phyloP scores from a whole-genome alignment of 2,329 filamentous ascomycete genomes.

The Colletotrichum lupini region DNA sequence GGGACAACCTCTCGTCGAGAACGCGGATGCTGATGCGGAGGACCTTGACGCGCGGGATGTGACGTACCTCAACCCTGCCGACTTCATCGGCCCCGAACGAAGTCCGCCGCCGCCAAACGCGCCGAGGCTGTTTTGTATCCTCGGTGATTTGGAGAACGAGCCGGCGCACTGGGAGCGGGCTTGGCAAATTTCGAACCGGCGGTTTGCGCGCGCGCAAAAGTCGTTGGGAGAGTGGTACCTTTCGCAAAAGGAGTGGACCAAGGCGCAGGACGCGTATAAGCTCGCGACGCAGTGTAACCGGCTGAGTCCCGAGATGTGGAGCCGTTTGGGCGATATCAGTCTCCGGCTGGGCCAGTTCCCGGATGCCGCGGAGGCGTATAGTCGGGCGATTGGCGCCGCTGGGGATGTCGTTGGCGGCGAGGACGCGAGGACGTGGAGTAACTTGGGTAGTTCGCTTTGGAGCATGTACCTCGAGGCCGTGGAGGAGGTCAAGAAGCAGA shows the following conservation, averaged over 20 bases:
- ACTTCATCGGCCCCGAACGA: constrained; percentile 72
- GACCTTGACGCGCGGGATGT: constrained; percentile 53
- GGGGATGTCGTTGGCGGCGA: constrained; percentile 77
- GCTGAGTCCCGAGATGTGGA: constrained; percentile 87
- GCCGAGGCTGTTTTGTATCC: constrained; percentile 89
- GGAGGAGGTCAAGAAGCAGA: constrained; percentile 46
- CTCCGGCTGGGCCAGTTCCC: constrained; percentile 81
- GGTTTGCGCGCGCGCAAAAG: constrained; percentile 88
- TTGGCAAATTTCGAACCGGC: constrained; percentile 84
- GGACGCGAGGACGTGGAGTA: constrained; percentile 94
- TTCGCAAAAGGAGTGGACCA: constrained; percentile 70
- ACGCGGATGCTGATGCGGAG: constrained; percentile 58
- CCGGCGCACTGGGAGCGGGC: constrained; percentile 82
- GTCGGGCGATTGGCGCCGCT: constrained; percentile 77
- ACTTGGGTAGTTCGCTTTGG: constrained; percentile 86
- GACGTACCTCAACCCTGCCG: constrained; percentile 63
- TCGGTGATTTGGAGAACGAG: constrained; percentile 87
- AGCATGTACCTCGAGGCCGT: constrained; percentile 70
- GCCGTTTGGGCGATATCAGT: constrained; percentile 87
- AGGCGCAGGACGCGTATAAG: constrained; percentile 81
- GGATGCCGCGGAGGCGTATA: constrained; percentile 85
- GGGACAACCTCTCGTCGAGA: constrained; percentile 40
- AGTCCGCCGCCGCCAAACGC: constrained; percentile 82
- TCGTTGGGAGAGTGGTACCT: constrained; percentile 86
- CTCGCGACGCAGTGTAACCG: constrained; percentile 83